Conservation (phyloP, 2,329 filamentous ascomycete genomes). For the Penicillium oxalicum region DNA sequence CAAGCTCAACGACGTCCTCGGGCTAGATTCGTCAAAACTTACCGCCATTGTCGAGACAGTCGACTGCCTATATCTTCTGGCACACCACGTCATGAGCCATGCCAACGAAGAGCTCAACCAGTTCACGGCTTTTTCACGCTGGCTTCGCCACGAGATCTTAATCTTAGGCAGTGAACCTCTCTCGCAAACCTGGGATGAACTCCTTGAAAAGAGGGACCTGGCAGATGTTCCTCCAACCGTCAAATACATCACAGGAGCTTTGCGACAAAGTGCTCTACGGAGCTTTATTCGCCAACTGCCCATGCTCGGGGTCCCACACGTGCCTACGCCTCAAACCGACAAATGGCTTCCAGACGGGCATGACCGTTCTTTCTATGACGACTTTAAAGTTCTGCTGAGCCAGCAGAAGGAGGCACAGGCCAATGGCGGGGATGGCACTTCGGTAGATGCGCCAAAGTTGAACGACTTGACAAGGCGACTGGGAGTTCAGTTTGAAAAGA, state of each 20-base stretch:
- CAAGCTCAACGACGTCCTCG: conserved; percentile 59
- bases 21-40: conserved; percentile 59
- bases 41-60: conserved; percentile 60
- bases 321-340: conserved; percentile 37
- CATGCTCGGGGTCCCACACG: conserved; percentile 27
- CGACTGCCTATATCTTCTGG: conserved; percentile 67
- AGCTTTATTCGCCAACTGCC: conserved; percentile 47
- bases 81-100: conserved; percentile 64
- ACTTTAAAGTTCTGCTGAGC: conserved; percentile 48
- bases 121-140: conserved; percentile 72
- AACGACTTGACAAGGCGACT: conserved; percentile 59
- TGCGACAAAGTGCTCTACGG: conserved; percentile 61
- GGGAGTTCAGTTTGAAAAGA: conserved; percentile 50
- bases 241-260: conserved; percentile 67
- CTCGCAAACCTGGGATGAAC: conserved; percentile 58
- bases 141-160: conserved; percentile 80
- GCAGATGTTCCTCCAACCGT: conserved; percentile 69
- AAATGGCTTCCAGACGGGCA: conserved; percentile 37
- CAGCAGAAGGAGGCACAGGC: conserved; percentile 45
- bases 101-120: conserved; percentile 71
- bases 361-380: conserved; percentile 39
- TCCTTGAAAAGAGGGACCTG: conserved; percentile 68
- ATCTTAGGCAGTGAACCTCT: conserved; percentile 61
- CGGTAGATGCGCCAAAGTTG: conserved; percentile 54
- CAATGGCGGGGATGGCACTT: conserved; percentile 43